phyloP scores from a whole-genome alignment of 1,284 basidiomycete genomes.

The Austropuccinia psidii region DNA sequence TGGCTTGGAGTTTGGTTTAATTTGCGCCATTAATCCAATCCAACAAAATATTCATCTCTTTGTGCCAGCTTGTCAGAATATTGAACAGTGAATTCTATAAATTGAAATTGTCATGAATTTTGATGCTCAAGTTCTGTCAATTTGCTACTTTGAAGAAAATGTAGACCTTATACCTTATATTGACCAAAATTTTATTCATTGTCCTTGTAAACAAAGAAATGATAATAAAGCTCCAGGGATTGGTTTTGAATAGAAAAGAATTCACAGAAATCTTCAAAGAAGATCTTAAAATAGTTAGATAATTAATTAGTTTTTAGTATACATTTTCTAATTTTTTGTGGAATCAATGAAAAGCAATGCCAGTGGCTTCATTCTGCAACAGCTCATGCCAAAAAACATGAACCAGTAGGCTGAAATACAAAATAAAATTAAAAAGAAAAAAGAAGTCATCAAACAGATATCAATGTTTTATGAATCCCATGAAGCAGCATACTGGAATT shows the following conservation, averaged over 20 bases:
- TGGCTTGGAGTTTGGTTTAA: slow-evolving; percentile 20
- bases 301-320: too few relatives aligned
- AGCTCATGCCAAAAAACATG: too few relatives aligned
- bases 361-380: too few relatives aligned
- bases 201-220: too few relatives aligned
- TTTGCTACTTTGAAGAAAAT: too few relatives aligned
- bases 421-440: too few relatives aligned
- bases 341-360: too few relatives aligned
- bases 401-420: too few relatives aligned
- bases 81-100: not conserved
- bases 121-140: not conserved
- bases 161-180: slow-evolving; percentile 3
- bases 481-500: too few relatives aligned
- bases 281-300: slow-evolving; percentile 18
- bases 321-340: too few relatives aligned
- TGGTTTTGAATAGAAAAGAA: not conserved
- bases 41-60: not conserved
- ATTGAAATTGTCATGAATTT: slow-evolving; percentile 9
- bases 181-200: not conserved
- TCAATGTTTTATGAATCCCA: too few relatives aligned
- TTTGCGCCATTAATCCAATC: not conserved
- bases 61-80: not conserved
- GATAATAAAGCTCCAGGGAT: not conserved
- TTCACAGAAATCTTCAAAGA: slow-evolving; percentile 20
- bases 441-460: too few relatives aligned